Base-by-base conservation (phyloP, 345 rosid species). In the Jatropha curcas region DNA sequence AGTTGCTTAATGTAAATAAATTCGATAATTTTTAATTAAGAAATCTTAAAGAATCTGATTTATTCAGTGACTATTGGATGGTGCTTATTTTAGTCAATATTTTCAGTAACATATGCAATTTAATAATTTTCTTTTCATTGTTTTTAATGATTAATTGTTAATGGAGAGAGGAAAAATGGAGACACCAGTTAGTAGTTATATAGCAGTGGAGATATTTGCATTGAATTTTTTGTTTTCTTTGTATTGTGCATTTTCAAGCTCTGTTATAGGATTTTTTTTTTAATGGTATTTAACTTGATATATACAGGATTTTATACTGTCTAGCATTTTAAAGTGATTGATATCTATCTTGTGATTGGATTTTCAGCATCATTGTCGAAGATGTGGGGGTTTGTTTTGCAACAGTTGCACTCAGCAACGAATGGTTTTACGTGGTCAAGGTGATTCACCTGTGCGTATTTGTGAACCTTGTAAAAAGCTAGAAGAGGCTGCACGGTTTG, bases 371-470 rank as follows among this genome's bases (percentile, higher is more conserved):
- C 98, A 95, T 80, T 95, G 98, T 79, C 85, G 98, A 69, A 83
- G 97, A 75, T 95, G 96, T 75, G 99, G 97, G n/a, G 97, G 99
- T 4, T 50, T 95, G 68, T 95, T 91, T 80, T 95, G 98, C 83
- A 79, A 82, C 74, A 80, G 72, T 67, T 95, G 97, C 71, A 89
- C 94, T 2, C 92, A 84, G 80, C 89, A 88, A 60, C 77, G 91
- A 77, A 93, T 95, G 97, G 67, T 74, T 5, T 80, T 95, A 61
- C 92, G 98, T 11, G 97, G 99, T 13, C 96, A 92, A 81, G 98
- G 99, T 35, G 96, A 95, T 81, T 76, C 92, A 0, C 89, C 98
- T 30, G 98, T 95, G 52, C 93, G 98, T 45, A 87, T 88, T 60
- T 93, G 98, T 71, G 98, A 93, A 50, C 96, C 99, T 1, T 95